Percentiles rank a stretch among this genome's conserved stretches.
These are phyloP conservation scores for Candida sp. DNA, from an alignment of 1,139 yeast genomes.

Conservation along the genomic window DNA sequence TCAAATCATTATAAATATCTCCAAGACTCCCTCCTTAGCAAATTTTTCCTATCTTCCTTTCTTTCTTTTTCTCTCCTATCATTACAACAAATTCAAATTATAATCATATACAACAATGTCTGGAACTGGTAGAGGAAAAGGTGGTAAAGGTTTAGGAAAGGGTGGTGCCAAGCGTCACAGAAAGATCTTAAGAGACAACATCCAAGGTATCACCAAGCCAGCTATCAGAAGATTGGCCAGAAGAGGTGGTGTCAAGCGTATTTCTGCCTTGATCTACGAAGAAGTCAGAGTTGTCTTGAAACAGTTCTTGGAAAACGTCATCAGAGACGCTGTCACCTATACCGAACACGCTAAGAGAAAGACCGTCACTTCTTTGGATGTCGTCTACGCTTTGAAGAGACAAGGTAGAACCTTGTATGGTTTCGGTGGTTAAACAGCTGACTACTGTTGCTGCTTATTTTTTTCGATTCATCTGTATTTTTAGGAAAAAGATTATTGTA, in stretches of 20 bases:
- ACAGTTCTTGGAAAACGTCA: slow-evolving; percentile 95
- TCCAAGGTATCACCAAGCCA: slow-evolving; percentile 99
- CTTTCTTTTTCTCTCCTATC: background rate
- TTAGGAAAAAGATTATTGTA: slow-evolving; percentile 1
- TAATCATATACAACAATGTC: slow-evolving; percentile 4
- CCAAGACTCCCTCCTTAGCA: background rate
- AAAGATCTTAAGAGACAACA: slow-evolving; percentile 99
- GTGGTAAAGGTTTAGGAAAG: slow-evolving; percentile 99
- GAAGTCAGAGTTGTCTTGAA: slow-evolving; percentile 98
- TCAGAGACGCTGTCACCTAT: slow-evolving; percentile 99
- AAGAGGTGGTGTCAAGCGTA: slow-evolving; percentile 99
- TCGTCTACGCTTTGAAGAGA: slow-evolving; percentile 99
- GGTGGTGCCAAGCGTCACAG: slow-evolving; percentile 99
- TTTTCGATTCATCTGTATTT: slow-evolving; percentile 8
- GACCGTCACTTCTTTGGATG: slow-evolving; percentile 99
- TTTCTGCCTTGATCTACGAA: slow-evolving; percentile 98
- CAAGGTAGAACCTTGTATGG: slow-evolving; percentile 99
- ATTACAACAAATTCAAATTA: background rate
- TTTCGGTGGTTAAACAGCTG: slow-evolving; percentile 92
- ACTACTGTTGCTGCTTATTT: background rate
- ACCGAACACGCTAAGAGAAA: slow-evolving; percentile 99
- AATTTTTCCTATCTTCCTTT: background rate
- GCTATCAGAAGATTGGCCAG: slow-evolving; percentile 99
- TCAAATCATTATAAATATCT: slow-evolving; percentile 3
- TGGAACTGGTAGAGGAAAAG: slow-evolving; percentile 95